Base-by-base conservation (phyloP, 768 basidiomycete genomes). In the Tylopilus vinaceipallidus region DNA sequence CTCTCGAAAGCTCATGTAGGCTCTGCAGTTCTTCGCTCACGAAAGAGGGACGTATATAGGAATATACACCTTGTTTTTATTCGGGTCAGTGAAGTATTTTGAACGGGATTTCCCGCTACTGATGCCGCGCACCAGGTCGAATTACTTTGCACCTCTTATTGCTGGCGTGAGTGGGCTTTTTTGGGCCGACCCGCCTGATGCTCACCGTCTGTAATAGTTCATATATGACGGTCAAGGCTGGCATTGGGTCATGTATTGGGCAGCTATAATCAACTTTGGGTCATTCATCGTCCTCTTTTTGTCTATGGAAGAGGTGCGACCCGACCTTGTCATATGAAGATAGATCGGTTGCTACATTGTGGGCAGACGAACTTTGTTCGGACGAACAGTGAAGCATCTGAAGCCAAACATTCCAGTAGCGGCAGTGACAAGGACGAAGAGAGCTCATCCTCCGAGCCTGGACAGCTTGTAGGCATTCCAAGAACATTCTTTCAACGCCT, bases 171-270 rank as follows among this genome's bases (percentile, higher is more conserved):
- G 55, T 53, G n/a, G 14, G 12, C 13, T 20, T n/a, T 24, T 14
- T 24, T 14, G 3, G 2, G 12, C 7, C 26, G n/a, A 13, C 36
- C 27, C 12, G 17, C 32, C 7, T 27, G 8, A 10, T 24, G 11
- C 55, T 51, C 32, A 49, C 3, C n/a, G 11, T 20, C 23, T 33
- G 20, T 23, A 12, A 22, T 43, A 58, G 57, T 58, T 58, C 34
- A 57, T 58, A 3, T 58, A 50, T 24, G 57, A 57, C 32, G 48
- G 57, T 10, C 57, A 57, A 45, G 57, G 57, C 3, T 58, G 57
- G 57, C 52, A 57, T 26, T 58, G 57, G 57, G 57, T 58, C 16
- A 58, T 58, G 57, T 58, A 58, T 24, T 57, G 57, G 57, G 57
- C 56, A 16, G 57, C 56, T 19, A 58, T 58, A 24, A 58, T 57